Base-by-base conservation (phyloP, 2,329 filamentous ascomycete species). In the Neofusicoccum umdonicola region DNA sequence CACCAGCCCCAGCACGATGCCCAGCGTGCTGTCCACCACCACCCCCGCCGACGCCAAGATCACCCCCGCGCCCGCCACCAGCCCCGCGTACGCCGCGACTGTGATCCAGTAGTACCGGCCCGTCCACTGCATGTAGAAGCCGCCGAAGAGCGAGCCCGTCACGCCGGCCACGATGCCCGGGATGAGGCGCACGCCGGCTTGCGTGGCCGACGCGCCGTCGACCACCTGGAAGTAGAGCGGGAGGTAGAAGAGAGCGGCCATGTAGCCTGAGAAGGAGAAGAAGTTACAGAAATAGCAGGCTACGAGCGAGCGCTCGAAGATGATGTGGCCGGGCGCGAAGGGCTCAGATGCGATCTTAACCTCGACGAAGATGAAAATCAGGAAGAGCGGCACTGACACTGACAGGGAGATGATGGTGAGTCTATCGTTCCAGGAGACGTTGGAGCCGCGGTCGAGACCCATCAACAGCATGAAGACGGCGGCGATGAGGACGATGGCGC, bases 211-310 rank as follows among this genome's bases (percentile, higher is more conserved):
- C 27, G 87, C 78, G 4, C 85, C 86, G 57, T 89, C 81, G 0
- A 89, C 88, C 4, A 88, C 90, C 76, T 94, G 91, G 77, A 90
- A 91, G 76, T 90, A 92, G 2, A 94, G 80, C 1, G 91, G 90
- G n/a, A 91, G 79, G 77, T 91, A 91, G 79, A 92, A 94, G 3
- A 90, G 68, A 1, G 83, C 78, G 0, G 85, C 83, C 52, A 88
- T 75, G 79, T 81, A 85, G 13, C 84, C 87, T 1, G 82, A 86
- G 62, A 90, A 84, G 60, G 84, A 82, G 74, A 91, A 92, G 78
- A 92, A 91, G 74, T 92, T 92, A 73, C 86, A 86, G 1, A 87
- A 76, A 70, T 90, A 93, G 73, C 85, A 87, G 2, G 89, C 86
- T 57, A 91, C 82, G 34, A 93, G 81, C 6, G 83, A 83, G 6